Percentiles rank a stretch among this genome's conserved stretches.
Evolutionary conservation across 495 filamentous ascomycete species (phyloP).

Genomic region (Annulohypoxylon moriforme): DNA sequence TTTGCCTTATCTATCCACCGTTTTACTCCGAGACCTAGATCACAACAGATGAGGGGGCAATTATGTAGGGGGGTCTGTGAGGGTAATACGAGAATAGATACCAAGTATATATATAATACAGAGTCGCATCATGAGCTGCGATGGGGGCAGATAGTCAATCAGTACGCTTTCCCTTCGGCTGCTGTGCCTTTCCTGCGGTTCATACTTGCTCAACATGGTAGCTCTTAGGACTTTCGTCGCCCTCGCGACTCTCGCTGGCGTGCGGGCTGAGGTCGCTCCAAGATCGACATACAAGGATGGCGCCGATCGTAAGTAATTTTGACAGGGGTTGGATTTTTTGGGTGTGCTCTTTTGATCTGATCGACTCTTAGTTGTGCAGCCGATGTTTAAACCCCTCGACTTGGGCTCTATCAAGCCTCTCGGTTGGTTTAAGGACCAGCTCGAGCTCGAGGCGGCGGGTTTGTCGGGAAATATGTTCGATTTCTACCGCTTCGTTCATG

Average conservation of each 20-base stretch:
- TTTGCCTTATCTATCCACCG: conserved; percentile 28
- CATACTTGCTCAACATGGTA: conserved; percentile 6
- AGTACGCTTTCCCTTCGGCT: background rate
- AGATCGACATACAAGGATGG: conserved; percentile 21
- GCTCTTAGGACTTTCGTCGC: background rate
- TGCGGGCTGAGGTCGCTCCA: background rate
- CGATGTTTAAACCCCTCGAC: conserved; percentile 57
- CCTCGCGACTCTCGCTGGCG: conserved; percentile 15
- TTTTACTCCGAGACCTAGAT: conserved; percentile 15
- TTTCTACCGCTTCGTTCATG: conserved; percentile 68
- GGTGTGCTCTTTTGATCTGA: background rate
- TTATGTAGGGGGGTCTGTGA: conserved; percentile 3
- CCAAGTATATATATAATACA: background rate
- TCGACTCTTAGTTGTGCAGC: conserved; percentile 28
- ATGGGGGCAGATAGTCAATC: background rate
- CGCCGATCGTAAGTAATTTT: conserved; percentile 12
- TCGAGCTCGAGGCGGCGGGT: conserved; percentile 66
- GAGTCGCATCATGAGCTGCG: background rate
- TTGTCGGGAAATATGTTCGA: conserved; percentile 70
- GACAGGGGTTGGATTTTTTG: background rate
- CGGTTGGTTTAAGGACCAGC: conserved; percentile 70
- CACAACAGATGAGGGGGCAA: conserved; percentile 13
- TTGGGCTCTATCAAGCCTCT: conserved; percentile 67
- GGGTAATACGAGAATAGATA: conserved; percentile 13
- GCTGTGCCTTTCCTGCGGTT: background rate